Evolutionary conservation across 345 rosid species (phyloP), one percentile per base, ranked within the genome.

Genomic region (Firmiana major): DNA sequence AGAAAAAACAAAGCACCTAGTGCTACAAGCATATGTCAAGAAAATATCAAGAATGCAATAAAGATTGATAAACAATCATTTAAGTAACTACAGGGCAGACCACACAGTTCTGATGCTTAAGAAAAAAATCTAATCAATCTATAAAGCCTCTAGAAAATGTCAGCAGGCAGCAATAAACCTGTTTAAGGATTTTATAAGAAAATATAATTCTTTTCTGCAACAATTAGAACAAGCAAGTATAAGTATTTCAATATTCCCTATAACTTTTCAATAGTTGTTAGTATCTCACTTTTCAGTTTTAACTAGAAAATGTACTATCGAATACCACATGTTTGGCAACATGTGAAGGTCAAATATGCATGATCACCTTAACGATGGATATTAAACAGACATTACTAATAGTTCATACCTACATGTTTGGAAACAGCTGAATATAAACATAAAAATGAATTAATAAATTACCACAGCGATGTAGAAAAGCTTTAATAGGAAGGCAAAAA

Each of bases 51-150:
- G 43, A 76, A 51, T 57, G 54, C 16, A 26, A 49, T 71, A 12
- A 62, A 53, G 7, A 78, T 63, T 45, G 36, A 69, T 31, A 69
- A 43, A 53, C 49, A 68, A 78, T 49, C 57, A 66, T 58, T 43
- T 31, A 69, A 71, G 42, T 28, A 65, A 26, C 42, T 59, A 79
- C 53, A 60, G 5, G 26, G 65, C 31, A 63, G 38, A 54, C 4
- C 36, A 54, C 21, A 34, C 16, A 55, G 57, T 42, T 31, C 60
- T 55, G 31, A 79, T 43, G 22, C 36, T 26, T 26, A 28, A 48
- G 36, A 57, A 21, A 68, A 40, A 57, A 67, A 1, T 26, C 31
- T 54, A n/a, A 53, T n/a, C 46, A 54, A 53, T 21, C n/a, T 54
- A 21, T 53, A 57, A 73, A 12, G 66, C 66, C 66, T 38, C 63